Percentiles rank a stretch among this genome's conserved stretches.
These are phyloP conservation scores for Millerozyma miso DNA, from an alignment of 805 yeast species.

Conservation along the genomic window DNA sequence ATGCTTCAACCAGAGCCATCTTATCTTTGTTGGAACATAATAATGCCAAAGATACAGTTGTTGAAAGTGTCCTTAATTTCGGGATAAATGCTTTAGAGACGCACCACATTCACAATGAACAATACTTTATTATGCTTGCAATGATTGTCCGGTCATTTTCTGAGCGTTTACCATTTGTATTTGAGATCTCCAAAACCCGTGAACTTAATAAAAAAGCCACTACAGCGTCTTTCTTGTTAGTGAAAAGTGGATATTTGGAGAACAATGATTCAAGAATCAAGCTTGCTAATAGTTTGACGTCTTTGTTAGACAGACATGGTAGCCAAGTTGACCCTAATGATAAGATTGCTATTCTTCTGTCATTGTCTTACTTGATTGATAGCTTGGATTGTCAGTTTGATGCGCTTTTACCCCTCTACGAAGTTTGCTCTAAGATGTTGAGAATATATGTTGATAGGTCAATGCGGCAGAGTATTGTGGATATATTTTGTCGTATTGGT, in stretches of 20 bases:
- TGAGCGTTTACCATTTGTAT: slow-evolving; percentile 45
- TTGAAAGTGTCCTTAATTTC: slow-evolving; percentile 52
- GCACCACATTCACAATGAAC: slow-evolving; percentile 29
- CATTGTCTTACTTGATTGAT: slow-evolving; percentile 52
- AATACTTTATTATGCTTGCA: slow-evolving; percentile 46
- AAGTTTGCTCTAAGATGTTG: slow-evolving; percentile 53
- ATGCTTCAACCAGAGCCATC: slow-evolving; percentile 51
- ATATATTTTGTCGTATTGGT: slow-evolving; percentile 59
- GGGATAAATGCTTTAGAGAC: slow-evolving; percentile 40
- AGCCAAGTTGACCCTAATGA: slow-evolving; percentile 35
- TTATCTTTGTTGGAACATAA: slow-evolving; percentile 49
- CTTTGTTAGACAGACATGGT: slow-evolving; percentile 55
- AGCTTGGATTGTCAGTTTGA: slow-evolving; percentile 50
- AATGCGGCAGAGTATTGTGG: slow-evolving; percentile 60
- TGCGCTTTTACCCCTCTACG: slow-evolving; percentile 48
- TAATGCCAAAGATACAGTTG: slow-evolving; percentile 65
- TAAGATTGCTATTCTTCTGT: slow-evolving; percentile 52
- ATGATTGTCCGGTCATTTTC: slow-evolving; percentile 57
- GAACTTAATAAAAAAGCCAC: slow-evolving; percentile 51
- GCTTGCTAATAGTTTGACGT: slow-evolving; percentile 51
- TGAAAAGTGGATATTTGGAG: slow-evolving; percentile 17
- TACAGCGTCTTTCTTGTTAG: slow-evolving; percentile 51
- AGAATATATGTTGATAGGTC: slow-evolving; percentile 53
- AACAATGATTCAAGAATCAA: slow-evolving; percentile 27
- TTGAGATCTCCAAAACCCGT: slow-evolving; percentile 36